Percentiles rank a stretch among this genome's conserved stretches.
Evolutionary conservation across 352 stramenopile species (phyloP).

Genomic region (Phytophthora kernoviae): DNA sequence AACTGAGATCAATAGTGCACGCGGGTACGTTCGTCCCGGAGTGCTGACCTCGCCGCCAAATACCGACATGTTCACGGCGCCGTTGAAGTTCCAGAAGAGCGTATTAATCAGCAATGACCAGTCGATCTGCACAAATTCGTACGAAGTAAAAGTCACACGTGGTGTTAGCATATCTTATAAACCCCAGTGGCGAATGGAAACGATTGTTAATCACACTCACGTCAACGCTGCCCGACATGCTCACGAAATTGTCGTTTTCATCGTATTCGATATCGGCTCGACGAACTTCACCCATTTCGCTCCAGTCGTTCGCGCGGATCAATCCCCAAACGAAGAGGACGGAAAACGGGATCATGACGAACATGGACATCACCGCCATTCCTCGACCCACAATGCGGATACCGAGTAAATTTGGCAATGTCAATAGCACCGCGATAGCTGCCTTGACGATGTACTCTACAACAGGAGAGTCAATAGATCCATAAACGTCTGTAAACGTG

Average conservation of each 20-base stretch:
- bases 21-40: constrained; percentile 77
- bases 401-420: constrained; percentile 43
- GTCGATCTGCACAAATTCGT: constrained; percentile 39
- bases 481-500: constrained; percentile 49
- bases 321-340: constrained; percentile 62
- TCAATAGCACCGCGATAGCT: constrained; percentile 44
- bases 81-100: constrained; percentile 97
- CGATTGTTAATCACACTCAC: constrained; percentile 9
- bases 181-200: not conserved
- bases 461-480: constrained; percentile 32
- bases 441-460: constrained; percentile 50
- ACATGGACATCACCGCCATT: constrained; percentile 77
- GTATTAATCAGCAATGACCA: constrained; percentile 93
- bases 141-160: not conserved
- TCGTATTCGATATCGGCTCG: constrained; percentile 44
- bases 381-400: constrained; percentile 75
- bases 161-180: constrained; percentile 6
- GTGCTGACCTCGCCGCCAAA: constrained; percentile 91
- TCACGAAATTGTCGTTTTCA: constrained; percentile 40
- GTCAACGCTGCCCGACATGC: constrained; percentile 39
- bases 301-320: constrained; percentile 34
- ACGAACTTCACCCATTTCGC: constrained; percentile 41
- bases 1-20: constrained; percentile 82
- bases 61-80: constrained; percentile 84
- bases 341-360: constrained; percentile 92